Percentiles rank a stretch among this genome's conserved stretches.
phyloP scores from a whole-genome alignment of 2,329 filamentous ascomycete genomes.

The Aspergillus quadricinctus region DNA sequence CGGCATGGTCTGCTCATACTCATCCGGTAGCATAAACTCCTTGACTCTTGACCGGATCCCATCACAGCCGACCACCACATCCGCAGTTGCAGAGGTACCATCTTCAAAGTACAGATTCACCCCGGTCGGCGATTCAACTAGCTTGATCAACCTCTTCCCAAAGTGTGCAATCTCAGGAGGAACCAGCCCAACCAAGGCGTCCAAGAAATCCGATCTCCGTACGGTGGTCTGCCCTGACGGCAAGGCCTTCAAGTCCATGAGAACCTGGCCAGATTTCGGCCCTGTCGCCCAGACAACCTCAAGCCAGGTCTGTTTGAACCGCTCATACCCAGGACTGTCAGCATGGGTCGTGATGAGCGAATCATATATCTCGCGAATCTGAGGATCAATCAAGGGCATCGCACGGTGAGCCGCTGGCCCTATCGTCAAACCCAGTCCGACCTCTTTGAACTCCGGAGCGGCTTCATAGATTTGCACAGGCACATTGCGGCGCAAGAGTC shows the following conservation, averaged over 20 bases:
- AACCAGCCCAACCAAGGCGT: constrained; percentile 28
- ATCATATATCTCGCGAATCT: constrained; percentile 28
- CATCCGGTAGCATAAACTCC: constrained; percentile 22
- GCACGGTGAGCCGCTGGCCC: constrained; percentile 54
- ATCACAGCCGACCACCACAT: constrained; percentile 35
- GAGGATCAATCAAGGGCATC: constrained; percentile 50
- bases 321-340: constrained; percentile 28
- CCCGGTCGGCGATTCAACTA: constrained; percentile 13
- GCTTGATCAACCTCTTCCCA: constrained; percentile 25
- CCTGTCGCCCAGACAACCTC: constrained; percentile 27
- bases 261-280: constrained; percentile 15
- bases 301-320: constrained; percentile 29
- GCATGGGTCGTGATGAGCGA: constrained; percentile 30
- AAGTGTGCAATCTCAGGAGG: constrained; percentile 29
- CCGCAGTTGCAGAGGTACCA: constrained; percentile 22
- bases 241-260: constrained; percentile 28
- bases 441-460: constrained; percentile 51
- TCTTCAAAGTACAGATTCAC: constrained; percentile 28
- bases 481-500: constrained; percentile 44
- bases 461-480: constrained; percentile 54
- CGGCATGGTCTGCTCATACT: constrained; percentile 14
- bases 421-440: constrained; percentile 56
- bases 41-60: constrained; percentile 31
- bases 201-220: constrained; percentile 30
- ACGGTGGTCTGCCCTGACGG: constrained; percentile 31